Percentiles rank a stretch among this genome's conserved stretches.
These are phyloP conservation scores for Irpex sp. DNA, from an alignment of 1,284 basidiomycete species.

Conservation along the genomic window DNA sequence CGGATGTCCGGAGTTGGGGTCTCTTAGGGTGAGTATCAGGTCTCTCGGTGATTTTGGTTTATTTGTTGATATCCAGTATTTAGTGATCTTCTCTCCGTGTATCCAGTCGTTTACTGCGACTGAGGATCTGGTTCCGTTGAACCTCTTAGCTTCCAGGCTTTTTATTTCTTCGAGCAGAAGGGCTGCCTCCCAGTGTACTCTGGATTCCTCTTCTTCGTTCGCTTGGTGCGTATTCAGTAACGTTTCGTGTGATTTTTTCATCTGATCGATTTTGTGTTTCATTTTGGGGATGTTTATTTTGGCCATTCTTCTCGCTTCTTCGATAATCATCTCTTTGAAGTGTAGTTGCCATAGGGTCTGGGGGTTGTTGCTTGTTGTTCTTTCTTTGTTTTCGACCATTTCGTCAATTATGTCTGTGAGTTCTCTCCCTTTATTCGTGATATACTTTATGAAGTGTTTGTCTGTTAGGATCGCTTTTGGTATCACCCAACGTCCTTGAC, in stretches of 20 bases:
- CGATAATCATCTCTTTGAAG: background rate
- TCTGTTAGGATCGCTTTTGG: background rate
- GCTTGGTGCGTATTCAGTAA: background rate
- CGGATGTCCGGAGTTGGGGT: background rate
- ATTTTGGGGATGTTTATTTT: background rate
- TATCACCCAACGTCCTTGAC: background rate
- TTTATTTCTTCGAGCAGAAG: background rate
- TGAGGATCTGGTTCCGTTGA: background rate
- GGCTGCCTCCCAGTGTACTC: background rate
- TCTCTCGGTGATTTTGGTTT: background rate
- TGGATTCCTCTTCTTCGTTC: background rate
- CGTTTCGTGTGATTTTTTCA: background rate
- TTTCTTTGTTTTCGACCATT: background rate
- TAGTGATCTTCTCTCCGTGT: background rate
- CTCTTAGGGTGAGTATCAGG: background rate
- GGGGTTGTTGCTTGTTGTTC: background rate
- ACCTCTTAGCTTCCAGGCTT: background rate
- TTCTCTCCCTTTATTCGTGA: background rate
- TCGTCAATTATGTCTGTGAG: background rate
- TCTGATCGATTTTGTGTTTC: background rate
- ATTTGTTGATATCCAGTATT: background rate
- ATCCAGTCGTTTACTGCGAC: background rate
- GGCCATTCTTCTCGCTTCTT: background rate
- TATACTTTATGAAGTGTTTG: background rate
- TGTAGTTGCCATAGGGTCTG: background rate